phyloP scores from a whole-genome alignment of 768 basidiomycete genomes.

The Kwoniella bestiolae region DNA sequence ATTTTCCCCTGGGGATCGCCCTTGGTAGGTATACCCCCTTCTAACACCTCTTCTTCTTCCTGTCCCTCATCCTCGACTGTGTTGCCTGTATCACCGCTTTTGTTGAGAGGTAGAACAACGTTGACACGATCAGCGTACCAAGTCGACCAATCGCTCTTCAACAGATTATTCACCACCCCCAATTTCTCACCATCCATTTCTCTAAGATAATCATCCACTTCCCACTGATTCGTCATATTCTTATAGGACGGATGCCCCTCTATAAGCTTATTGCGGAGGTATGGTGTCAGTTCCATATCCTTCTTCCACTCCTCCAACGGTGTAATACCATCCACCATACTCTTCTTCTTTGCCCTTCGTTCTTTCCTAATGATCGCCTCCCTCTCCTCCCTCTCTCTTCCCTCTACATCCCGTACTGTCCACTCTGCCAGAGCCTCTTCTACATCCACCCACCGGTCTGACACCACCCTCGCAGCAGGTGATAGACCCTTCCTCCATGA shows the following conservation, averaged over 20 bases:
- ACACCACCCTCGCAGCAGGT: conserved; percentile 65
- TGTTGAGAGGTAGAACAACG: neutral
- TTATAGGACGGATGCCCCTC: neutral
- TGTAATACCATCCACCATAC: neutral
- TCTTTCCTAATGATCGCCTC: conserved; percentile 36
- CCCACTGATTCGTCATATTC: conserved; percentile 42
- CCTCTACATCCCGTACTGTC: conserved; percentile 31
- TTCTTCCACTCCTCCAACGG: neutral
- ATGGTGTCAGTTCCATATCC: neutral
- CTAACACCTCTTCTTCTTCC: neutral
- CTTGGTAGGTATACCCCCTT: neutral
- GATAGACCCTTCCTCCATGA: conserved; percentile 48
- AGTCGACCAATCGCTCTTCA: conserved; percentile 41
- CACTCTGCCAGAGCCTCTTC: conserved; percentile 62
- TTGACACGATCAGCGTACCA: conserved; percentile 26
- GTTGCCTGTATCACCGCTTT: neutral
- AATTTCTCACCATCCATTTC: conserved; percentile 56
- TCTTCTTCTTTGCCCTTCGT: conserved; percentile 37
- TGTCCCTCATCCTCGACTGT: neutral
- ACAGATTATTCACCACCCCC: conserved; percentile 57
- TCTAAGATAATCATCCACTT: conserved; percentile 52
- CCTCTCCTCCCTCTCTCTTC: conserved; percentile 37
- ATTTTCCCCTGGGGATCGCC: conserved; percentile 24
- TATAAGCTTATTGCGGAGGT: neutral
- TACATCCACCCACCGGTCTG: conserved; percentile 62